Evolutionary conservation across 1,139 yeast species (phyloP).

Genomic region (Zhuliangozyma blackwelliae): DNA sequence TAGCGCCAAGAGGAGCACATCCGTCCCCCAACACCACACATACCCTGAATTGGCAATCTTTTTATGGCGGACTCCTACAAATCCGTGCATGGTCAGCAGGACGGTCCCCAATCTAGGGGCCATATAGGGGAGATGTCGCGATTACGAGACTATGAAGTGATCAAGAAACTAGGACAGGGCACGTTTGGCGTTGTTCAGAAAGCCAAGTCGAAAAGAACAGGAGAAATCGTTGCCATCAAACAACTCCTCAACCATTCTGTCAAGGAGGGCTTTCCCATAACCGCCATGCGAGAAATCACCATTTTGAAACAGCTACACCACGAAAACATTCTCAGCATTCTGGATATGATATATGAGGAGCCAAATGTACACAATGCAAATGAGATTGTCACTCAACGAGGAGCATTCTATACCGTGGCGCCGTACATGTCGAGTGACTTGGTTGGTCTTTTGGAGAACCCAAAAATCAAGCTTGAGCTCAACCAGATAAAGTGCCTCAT

Average conservation of each 20-base stretch:
- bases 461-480: constrained; percentile 55
- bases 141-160: constrained; percentile 28
- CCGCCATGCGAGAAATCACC: constrained; percentile 90
- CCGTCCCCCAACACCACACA: too few relatives aligned
- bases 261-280: constrained; percentile 91
- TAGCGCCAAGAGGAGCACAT: too few relatives aligned
- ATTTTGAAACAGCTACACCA: constrained; percentile 72
- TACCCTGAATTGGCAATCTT: too few relatives aligned
- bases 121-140: constrained; percentile 20
- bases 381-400: constrained; percentile 37
- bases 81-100: too few relatives aligned
- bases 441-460: constrained; percentile 88
- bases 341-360: constrained; percentile 78
- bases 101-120: too few relatives aligned
- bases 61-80: too few relatives aligned
- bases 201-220: constrained; percentile 29
- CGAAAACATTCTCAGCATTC: constrained; percentile 65
- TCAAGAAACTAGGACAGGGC: constrained; percentile 44
- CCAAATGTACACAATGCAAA: constrained; percentile 35
- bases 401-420: constrained; percentile 77
- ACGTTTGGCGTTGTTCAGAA: constrained; percentile 50
- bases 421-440: constrained; percentile 94
- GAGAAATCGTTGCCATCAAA: constrained; percentile 53
- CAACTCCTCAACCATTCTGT: constrained; percentile 78
- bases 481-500: constrained; percentile 81